Evolutionary conservation across 2,329 filamentous ascomycete genomes (phyloP).

Genomic region (Aspergillus nomiae): DNA sequence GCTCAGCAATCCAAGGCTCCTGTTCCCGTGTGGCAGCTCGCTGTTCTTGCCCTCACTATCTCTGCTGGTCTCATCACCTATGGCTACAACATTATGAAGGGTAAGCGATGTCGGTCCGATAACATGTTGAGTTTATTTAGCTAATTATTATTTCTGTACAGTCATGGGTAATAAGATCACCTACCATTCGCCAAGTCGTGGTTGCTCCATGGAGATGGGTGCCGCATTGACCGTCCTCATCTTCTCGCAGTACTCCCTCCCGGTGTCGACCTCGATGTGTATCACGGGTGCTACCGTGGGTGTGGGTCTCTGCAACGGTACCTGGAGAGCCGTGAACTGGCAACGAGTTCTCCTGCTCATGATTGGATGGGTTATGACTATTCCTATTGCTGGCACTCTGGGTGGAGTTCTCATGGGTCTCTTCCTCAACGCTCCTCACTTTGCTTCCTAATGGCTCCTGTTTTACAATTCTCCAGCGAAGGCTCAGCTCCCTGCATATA

Average conservation of each 20-base stretch:
- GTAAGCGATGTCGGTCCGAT: conserved; percentile 42
- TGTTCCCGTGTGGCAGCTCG: conserved; percentile 76
- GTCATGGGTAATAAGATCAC: conserved; percentile 83
- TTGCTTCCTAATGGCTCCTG: conserved; percentile 21
- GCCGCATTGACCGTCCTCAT: conserved; percentile 75
- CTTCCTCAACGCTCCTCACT: conserved; percentile 63
- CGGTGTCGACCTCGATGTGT: conserved; percentile 77
- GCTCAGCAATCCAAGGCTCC: conserved; percentile 63
- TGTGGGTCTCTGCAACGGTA: conserved; percentile 76
- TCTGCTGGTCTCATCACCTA: conserved; percentile 71
- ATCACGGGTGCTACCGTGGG: conserved; percentile 79
- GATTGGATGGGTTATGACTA: conserved; percentile 67
- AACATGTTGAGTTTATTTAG: neutral
- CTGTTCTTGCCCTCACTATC: conserved; percentile 65
- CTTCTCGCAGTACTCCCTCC: conserved; percentile 74
- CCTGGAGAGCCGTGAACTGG: conserved; percentile 72
- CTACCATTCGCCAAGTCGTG: conserved; percentile 63
- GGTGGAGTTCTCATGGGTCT: conserved; percentile 57
- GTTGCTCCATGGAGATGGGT: conserved; percentile 76
- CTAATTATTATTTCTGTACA: conserved; percentile 32
- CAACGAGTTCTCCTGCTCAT: conserved; percentile 69
- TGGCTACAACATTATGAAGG: conserved; percentile 84
- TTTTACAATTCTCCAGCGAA: neutral
- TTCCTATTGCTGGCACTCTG: conserved; percentile 63
- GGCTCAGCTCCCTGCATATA: neutral